A percentile compares a stretch with the other conserved stretches of the same genome.
Evolutionary conservation across 2,329 filamentous ascomycete genomes (phyloP).

Genomic region (Botryotinia convoluta): DNA sequence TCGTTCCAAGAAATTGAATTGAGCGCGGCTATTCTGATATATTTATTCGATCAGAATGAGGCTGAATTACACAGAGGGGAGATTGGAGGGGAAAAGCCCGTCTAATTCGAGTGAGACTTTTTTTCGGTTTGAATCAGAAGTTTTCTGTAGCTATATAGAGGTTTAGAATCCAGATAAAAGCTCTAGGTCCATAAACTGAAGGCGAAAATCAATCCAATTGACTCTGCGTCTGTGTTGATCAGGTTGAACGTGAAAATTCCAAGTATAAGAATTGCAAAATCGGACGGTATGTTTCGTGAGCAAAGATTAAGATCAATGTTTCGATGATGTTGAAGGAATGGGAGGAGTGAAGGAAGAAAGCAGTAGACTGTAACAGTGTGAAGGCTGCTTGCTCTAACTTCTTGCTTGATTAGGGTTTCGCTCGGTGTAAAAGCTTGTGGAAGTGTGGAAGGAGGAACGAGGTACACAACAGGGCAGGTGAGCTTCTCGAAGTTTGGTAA

Average conservation of each 20-base stretch:
- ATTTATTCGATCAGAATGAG: slow-evolving; percentile 6
- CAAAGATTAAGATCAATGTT: background rate
- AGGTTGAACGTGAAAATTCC: background rate
- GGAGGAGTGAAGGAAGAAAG: slow-evolving; percentile 6
- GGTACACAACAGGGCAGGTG: slow-evolving; percentile 19
- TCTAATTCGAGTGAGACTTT: slow-evolving; percentile 11
- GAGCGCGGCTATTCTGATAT: slow-evolving; percentile 12
- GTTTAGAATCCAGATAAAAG: slow-evolving; percentile 1
- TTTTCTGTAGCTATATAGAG: background rate
- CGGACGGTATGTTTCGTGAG: background rate
- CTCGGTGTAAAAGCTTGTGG: slow-evolving; percentile 11
- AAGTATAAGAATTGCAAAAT: background rate
- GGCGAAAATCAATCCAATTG: background rate
- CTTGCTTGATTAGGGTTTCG: background rate
- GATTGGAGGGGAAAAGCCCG: slow-evolving; percentile 1
- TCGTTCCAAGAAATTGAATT: background rate
- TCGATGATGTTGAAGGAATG: slow-evolving; percentile 4
- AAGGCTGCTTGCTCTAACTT: background rate
- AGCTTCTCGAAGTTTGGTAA: slow-evolving; percentile 20
- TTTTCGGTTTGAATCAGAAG: slow-evolving; percentile 5
- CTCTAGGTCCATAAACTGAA: background rate
- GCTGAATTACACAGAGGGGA: slow-evolving; percentile 15
- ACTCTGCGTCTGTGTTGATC: background rate
- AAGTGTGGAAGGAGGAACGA: slow-evolving; percentile 9
- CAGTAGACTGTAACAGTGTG: background rate